Conservation (phyloP, 768 basidiomycete genomes). For the Leccinum longicurvipes region DNA sequence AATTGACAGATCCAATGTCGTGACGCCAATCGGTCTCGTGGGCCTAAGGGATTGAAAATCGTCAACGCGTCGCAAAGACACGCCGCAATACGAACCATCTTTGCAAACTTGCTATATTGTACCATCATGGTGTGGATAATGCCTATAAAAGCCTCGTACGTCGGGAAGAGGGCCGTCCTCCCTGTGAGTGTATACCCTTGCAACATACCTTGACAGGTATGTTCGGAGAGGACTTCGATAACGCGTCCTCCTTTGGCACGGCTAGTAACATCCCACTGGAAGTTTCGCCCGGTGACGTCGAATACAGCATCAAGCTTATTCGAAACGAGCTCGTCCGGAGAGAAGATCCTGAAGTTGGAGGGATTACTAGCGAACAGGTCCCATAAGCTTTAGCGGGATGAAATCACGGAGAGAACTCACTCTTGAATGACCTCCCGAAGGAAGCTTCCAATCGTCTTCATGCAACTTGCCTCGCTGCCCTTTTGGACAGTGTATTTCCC, state of each 20-base stretch:
- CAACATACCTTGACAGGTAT: slow-evolving; percentile 86
- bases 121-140: slow-evolving; percentile 90
- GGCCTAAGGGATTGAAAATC: slow-evolving; percentile 28
- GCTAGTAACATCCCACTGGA: slow-evolving; percentile 78
- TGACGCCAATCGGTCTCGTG: slow-evolving; percentile 70
- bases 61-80: background rate
- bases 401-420: slow-evolving; percentile 33
- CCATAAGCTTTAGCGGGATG: background rate
- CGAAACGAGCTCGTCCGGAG: slow-evolving; percentile 82
- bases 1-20: slow-evolving; percentile 71
- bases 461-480: slow-evolving; percentile 66
- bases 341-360: slow-evolving; percentile 80
- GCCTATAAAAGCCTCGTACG: slow-evolving; percentile 89
- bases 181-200: slow-evolving; percentile 94
- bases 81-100: slow-evolving; percentile 53
- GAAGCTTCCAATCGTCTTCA: slow-evolving; percentile 64
- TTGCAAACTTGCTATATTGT: slow-evolving; percentile 84
- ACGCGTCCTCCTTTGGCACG: slow-evolving; percentile 76
- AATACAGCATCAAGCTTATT: slow-evolving; percentile 87
- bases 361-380: slow-evolving; percentile 54
- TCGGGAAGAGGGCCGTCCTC: slow-evolving; percentile 80
- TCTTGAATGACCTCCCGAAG: slow-evolving; percentile 53
- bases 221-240: slow-evolving; percentile 85
- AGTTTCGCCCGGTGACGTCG: slow-evolving; percentile 63
- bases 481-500: slow-evolving; percentile 45